Base-by-base conservation (phyloP, 1,284 basidiomycete species). In the Singerocomus inundabilis region DNA sequence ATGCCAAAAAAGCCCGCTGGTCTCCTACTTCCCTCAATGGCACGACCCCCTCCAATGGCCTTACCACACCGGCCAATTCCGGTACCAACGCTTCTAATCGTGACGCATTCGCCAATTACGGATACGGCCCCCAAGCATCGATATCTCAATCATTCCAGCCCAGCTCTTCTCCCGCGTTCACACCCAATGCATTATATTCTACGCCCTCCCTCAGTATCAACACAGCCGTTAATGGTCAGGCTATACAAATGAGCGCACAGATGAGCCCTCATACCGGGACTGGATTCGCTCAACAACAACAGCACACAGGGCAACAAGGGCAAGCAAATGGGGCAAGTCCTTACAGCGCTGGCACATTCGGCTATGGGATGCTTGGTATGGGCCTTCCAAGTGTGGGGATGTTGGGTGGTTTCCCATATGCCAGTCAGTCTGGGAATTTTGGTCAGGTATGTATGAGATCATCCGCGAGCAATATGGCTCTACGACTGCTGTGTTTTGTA, bases 1-100 rank as follows among this genome's bases (percentile, higher is more conserved):
- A 90, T 70, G 77, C 86, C 45, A 93, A 92, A 79, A 92, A 91
- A 72, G 82, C 88, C 49, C 85, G 89, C 57, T 91, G 88, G 87
- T 89, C 85, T 44, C 87, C 86, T 50, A 83, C 77, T 54, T 83
- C 83, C 24, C 79, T 82, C 59, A 78, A 59, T 11, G 64, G 69
- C 51, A 56, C 64, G 45, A 69, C 70, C 49, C 66, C 69, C 46
- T 62, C 71, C 37, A 72, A 72, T 33, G 64, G 53, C 36, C 59
- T 66, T 9, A 39, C 63, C 29, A 40, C 59, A 13, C 50, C 60
- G 38, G 61, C 57, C 65, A 73, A 71, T 56, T 55, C 72, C 44
- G 67, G 69, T 46, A 55, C 63, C 52, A 60, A 62, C 48, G 62
- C 64, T 53, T 71, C 74, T 38, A 69, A 74, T 47, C 78, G 82